These are phyloP conservation scores for Penicillium decumbens DNA, from an alignment of 2,329 filamentous ascomycete species.

Conservation along the genomic window DNA sequence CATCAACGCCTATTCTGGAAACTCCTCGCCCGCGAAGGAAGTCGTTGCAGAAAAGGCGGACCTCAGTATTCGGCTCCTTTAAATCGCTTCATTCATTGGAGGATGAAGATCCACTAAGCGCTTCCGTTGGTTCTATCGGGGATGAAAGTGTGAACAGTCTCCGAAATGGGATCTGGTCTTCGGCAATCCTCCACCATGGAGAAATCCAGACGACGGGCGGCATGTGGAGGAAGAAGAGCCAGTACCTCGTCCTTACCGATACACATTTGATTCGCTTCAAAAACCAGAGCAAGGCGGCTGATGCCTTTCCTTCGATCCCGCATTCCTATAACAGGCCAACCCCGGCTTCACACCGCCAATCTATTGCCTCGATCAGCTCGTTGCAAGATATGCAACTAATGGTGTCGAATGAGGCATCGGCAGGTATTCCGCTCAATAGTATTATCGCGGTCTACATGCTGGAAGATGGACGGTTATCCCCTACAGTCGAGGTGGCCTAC, in stretches of 20 bases:
- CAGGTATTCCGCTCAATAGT: constrained; percentile 57
- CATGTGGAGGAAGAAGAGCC: constrained; percentile 68
- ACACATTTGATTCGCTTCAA: constrained; percentile 65
- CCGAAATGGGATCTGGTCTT: constrained; percentile 38
- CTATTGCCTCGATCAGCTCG: constrained; percentile 56
- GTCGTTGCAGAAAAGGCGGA: constrained; percentile 45
- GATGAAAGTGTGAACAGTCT: constrained; percentile 42
- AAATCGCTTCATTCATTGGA: constrained; percentile 50
- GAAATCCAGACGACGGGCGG: constrained; percentile 66
- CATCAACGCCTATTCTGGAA: constrained; percentile 25
- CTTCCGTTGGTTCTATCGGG: constrained; percentile 48
- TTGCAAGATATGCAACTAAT: constrained; percentile 58
- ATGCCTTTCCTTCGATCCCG: constrained; percentile 55
- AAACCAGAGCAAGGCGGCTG: constrained; percentile 60
- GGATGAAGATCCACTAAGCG: constrained; percentile 50
- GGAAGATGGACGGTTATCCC: constrained; percentile 63
- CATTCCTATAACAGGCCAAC: constrained; percentile 34
- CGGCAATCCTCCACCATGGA: constrained; percentile 59
- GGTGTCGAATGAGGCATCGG: constrained; percentile 52
- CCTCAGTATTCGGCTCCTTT: constrained; percentile 58
- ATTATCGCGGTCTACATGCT: constrained; percentile 64
- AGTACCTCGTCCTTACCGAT: constrained; percentile 68
- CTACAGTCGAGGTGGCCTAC: constrained; percentile 63
- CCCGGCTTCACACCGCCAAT: constrained; percentile 51
- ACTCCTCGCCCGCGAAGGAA: constrained; percentile 37